A percentile compares a stretch with the other conserved stretches of the same genome.
These are phyloP conservation scores for Xylariales sp. DNA, from an alignment of 2,329 filamentous ascomycete genomes.

Conservation along the genomic window DNA sequence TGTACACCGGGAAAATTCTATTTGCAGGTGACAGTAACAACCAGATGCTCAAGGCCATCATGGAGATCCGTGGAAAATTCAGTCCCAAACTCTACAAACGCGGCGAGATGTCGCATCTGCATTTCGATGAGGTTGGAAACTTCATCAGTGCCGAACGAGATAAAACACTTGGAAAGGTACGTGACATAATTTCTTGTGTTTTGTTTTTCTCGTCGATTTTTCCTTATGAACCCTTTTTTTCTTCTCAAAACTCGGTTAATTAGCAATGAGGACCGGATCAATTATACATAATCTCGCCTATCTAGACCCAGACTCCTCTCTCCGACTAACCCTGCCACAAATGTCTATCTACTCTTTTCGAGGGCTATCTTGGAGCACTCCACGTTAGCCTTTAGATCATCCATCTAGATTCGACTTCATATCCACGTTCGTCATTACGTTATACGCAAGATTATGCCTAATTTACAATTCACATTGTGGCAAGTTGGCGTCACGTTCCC, in stretches of 20 bases:
- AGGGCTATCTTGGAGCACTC: neutral
- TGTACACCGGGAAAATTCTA: constrained; percentile 97
- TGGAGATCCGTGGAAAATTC: constrained; percentile 94
- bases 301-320: neutral
- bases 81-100: constrained; percentile 89
- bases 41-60: constrained; percentile 95
- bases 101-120: constrained; percentile 77
- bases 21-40: constrained; percentile 97
- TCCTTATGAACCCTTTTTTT: no score
- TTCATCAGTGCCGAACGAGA: constrained; percentile 89
- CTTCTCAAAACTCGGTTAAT: neutral
- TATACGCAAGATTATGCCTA: neutral
- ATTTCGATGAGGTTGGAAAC: constrained; percentile 87
- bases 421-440: neutral
- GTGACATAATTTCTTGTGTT: constrained; percentile 46
- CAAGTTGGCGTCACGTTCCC: neutral
- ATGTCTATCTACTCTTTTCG: neutral
- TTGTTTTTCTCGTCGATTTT: constrained; percentile 21
- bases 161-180: constrained; percentile 84
- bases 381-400: neutral
- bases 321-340: neutral
- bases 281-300: neutral
- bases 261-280: neutral
- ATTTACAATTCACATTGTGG: neutral
- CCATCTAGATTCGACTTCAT: neutral